Conservation (phyloP, 1,284 basidiomycete genomes). For the Golubevia sp. region DNA sequence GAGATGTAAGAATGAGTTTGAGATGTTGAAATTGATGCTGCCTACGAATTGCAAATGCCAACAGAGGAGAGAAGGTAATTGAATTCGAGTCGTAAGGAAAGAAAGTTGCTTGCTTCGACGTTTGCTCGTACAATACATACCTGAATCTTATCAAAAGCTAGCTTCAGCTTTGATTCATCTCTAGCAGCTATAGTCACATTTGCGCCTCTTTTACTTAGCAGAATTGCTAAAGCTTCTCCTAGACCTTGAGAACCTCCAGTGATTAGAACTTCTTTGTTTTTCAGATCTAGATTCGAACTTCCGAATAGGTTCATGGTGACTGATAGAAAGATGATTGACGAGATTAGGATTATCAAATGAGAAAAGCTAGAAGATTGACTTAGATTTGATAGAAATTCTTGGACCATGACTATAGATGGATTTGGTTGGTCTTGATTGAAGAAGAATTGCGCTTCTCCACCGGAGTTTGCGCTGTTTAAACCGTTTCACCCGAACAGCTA, state of each 20-base stretch:
- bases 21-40: background rate
- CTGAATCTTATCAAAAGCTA: slow-evolving; percentile 71
- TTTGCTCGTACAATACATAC: slow-evolving; percentile 58
- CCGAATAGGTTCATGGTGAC: too few species aligned
- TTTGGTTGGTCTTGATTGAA: too few species aligned
- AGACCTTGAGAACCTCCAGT: slow-evolving; percentile 82
- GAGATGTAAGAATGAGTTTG: slow-evolving; percentile 25
- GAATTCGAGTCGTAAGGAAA: background rate
- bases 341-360: too few species aligned
- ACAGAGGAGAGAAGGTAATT: background rate
- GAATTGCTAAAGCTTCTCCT: slow-evolving; percentile 73
- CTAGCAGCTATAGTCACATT: slow-evolving; percentile 81
- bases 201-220: slow-evolving; percentile 74
- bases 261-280: too few species aligned
- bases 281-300: too few species aligned
- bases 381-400: too few species aligned
- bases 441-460: too few species aligned
- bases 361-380: too few species aligned
- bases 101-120: slow-evolving; percentile 11
- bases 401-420: too few species aligned
- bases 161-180: slow-evolving; percentile 69
- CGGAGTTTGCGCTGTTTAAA: too few species aligned
- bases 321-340: too few species aligned
- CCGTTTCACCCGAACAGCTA: too few species aligned
- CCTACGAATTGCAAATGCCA: background rate